Percentiles rank a stretch among this genome's conserved stretches.
Evolutionary conservation across 148 eudicot species (phyloP).

Genomic region (Vaccinium corymbosum): DNA sequence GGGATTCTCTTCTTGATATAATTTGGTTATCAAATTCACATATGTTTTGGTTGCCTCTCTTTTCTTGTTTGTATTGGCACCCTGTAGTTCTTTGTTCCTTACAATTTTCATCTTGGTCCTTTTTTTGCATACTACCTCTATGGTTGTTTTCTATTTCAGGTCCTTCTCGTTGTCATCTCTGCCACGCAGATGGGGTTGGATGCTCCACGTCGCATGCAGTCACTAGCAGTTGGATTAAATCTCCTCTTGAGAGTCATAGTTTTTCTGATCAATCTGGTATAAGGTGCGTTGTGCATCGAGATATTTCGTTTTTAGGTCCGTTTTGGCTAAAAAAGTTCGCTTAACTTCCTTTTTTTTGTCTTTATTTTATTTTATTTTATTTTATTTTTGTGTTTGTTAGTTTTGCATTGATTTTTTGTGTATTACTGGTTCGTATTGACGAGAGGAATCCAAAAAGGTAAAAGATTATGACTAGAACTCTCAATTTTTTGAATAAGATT

Average conservation of each 20-base stretch:
- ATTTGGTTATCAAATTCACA: neutral
- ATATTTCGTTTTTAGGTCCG: neutral
- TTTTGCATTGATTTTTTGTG: too few relatives aligned
- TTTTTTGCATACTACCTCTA: neutral
- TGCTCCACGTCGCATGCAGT: slow-evolving; percentile 34
- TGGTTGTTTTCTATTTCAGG: slow-evolving; percentile 18
- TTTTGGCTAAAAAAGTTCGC: too few relatives aligned
- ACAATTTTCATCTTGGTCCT: too few relatives aligned
- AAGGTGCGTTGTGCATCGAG: slow-evolving; percentile 27
- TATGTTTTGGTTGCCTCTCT: neutral
- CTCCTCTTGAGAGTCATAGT: slow-evolving; percentile 25
- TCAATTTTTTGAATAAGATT: too few relatives aligned
- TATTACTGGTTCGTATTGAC: too few relatives aligned
- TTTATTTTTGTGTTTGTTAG: too few relatives aligned
- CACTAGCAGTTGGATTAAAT: slow-evolving; percentile 29
- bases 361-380: too few relatives aligned
- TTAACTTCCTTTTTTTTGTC: too few relatives aligned
- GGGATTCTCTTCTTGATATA: neutral
- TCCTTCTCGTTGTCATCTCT: slow-evolving; percentile 25
- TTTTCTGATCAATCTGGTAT: slow-evolving; percentile 24
- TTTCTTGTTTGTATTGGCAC: neutral
- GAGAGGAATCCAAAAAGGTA: too few relatives aligned
- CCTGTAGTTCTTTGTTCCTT: too few relatives aligned
- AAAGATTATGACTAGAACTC: too few relatives aligned
- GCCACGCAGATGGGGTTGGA: slow-evolving; percentile 34